Evolutionary conservation across 768 basidiomycete genomes (phyloP).

Genomic region (Phlegmacium glaucopus): DNA sequence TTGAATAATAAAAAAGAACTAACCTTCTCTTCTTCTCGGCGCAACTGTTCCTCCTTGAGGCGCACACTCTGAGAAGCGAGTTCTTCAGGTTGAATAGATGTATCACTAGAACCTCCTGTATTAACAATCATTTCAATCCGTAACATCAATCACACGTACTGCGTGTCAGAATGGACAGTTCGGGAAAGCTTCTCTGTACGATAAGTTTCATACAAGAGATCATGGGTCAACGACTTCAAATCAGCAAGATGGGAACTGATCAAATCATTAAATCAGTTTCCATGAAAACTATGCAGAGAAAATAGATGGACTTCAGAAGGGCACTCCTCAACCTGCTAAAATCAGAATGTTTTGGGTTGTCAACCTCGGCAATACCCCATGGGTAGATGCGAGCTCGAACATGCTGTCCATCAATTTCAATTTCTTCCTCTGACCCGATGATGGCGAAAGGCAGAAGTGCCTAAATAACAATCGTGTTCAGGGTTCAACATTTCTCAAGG

Average conservation of each 20-base stretch:
- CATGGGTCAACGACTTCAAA: slow-evolving; percentile 90
- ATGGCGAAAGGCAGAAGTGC: slow-evolving; percentile 95
- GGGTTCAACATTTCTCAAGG: neutral
- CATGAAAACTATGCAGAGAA: neutral
- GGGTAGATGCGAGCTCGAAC: slow-evolving; percentile 95
- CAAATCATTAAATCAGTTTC: slow-evolving; percentile 8
- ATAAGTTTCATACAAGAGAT: slow-evolving; percentile 94
- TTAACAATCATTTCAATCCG: slow-evolving; percentile 18
- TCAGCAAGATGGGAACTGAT: slow-evolving; percentile 89
- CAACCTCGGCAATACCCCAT: slow-evolving; percentile 98
- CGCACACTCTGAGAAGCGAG: slow-evolving; percentile 95
- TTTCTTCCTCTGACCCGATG: slow-evolving; percentile 95
- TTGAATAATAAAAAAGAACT: no score
- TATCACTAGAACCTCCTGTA: slow-evolving; percentile 48
- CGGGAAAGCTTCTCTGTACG: slow-evolving; percentile 96
- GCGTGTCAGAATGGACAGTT: slow-evolving; percentile 77
- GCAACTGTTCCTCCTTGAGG: slow-evolving; percentile 98
- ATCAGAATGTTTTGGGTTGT: slow-evolving; percentile 99
- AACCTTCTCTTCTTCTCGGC: slow-evolving; percentile 95
- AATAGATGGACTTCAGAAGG: slow-evolving; percentile 68
- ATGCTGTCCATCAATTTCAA: slow-evolving; percentile 87
- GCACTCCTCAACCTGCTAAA: slow-evolving; percentile 92
- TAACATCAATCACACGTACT: slow-evolving; percentile 40
- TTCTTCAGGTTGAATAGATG: slow-evolving; percentile 93
- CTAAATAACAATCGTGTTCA: slow-evolving; percentile 33